A percentile compares a stretch with the other conserved stretches of the same genome.
Conservation (phyloP, 352 stramenopile species). For the Globisporangium ultimum region DNA sequence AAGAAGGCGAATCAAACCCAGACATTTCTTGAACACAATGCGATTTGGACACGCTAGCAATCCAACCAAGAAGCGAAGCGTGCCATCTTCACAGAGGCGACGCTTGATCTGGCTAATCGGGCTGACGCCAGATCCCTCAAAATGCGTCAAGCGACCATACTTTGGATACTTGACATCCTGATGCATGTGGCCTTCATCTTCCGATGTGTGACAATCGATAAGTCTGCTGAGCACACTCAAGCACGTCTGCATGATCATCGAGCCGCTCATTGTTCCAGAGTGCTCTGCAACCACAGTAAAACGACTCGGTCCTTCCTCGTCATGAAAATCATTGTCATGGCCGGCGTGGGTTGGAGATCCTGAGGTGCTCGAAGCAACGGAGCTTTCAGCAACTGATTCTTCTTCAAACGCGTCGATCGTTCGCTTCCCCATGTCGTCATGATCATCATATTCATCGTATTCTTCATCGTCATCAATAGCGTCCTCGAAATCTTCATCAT, state of each 20-base stretch:
- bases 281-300: constrained; percentile 79
- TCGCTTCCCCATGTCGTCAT: constrained; percentile 42
- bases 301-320: constrained; percentile 39
- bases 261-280: constrained; percentile 73
- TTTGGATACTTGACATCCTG: constrained; percentile 79
- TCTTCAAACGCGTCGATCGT: constrained; percentile 71
- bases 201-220: constrained; percentile 79
- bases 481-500: constrained; percentile 47
- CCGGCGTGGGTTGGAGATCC: constrained; percentile 25
- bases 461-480: constrained; percentile 28
- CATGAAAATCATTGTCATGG: constrained; percentile 22
- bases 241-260: constrained; percentile 88
- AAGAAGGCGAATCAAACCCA: constrained; percentile 76
- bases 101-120: constrained; percentile 78
- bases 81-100: constrained; percentile 69
- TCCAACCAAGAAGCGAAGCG: constrained; percentile 75
- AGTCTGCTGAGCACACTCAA: constrained; percentile 79
- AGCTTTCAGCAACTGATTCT: constrained; percentile 48
- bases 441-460: constrained; percentile 29
- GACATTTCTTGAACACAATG: constrained; percentile 82
- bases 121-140: constrained; percentile 75
- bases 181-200: constrained; percentile 76
- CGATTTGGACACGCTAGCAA: constrained; percentile 80
- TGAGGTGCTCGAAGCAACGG: constrained; percentile 28
- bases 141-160: constrained; percentile 75